A percentile compares a stretch with the other conserved stretches of the same genome.
Evolutionary conservation across 2,329 filamentous ascomycete genomes (phyloP).

Genomic region (Fusarium circinatum): DNA sequence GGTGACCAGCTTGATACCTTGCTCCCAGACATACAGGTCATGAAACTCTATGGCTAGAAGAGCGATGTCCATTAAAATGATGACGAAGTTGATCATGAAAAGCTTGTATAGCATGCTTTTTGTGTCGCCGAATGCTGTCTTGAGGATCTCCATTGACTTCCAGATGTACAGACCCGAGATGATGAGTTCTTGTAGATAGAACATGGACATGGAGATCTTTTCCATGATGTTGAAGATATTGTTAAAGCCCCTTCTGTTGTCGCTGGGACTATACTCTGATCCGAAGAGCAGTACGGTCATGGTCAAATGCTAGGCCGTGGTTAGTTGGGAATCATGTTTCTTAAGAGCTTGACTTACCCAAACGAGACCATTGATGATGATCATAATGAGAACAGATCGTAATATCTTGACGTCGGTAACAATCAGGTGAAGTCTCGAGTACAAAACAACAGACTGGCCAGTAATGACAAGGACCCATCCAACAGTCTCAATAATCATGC

Average conservation of each 20-base stretch:
- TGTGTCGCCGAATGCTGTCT: conserved; percentile 26
- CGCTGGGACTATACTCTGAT: neutral
- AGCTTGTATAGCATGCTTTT: conserved; percentile 22
- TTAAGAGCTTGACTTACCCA: conserved; percentile 39
- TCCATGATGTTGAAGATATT: conserved; percentile 46
- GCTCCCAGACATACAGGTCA: conserved; percentile 47
- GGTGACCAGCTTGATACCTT: conserved; percentile 48
- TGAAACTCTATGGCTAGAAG: conserved; percentile 48
- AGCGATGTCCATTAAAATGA: conserved; percentile 56
- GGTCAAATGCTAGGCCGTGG: conserved; percentile 53
- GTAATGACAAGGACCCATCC: conserved; percentile 21
- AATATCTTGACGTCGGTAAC: neutral
- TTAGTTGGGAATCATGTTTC: neutral
- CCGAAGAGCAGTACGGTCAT: conserved; percentile 55
- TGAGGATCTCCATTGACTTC: conserved; percentile 24
- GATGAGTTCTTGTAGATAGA: conserved; percentile 17
- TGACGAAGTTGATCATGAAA: conserved; percentile 52
- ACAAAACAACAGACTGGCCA: conserved; percentile 26
- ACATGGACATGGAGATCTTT: conserved; percentile 18
- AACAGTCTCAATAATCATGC: conserved; percentile 29
- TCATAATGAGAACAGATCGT: conserved; percentile 1
- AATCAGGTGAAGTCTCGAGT: conserved; percentile 21
- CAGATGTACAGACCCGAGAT: conserved; percentile 24
- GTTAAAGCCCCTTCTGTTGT: conserved; percentile 8
- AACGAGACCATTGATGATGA: conserved; percentile 48